Evolutionary conservation across 2,329 filamentous ascomycete species (phyloP).

Genomic region (Cephalotrichum gorgonifer): DNA sequence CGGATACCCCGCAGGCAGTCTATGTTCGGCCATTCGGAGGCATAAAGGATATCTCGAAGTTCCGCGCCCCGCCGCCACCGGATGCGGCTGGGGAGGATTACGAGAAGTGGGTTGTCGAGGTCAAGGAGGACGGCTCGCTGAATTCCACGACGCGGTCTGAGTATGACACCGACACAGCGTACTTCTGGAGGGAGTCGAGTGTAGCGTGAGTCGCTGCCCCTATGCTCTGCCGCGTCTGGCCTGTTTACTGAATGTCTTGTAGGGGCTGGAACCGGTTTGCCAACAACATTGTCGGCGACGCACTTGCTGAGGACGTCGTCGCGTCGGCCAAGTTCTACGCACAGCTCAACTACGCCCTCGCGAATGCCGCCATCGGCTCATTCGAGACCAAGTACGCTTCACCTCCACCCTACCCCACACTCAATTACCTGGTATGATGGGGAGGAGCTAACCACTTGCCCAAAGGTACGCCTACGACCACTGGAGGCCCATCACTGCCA

Average conservation of each 20-base stretch:
- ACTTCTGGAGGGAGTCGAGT: constrained; percentile 9
- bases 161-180: constrained; percentile 8
- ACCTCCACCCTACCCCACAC: neutral
- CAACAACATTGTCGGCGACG: constrained; percentile 5
- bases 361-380: constrained; percentile 7
- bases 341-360: constrained; percentile 9
- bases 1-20: constrained; percentile 6
- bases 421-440: neutral
- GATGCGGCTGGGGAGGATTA: constrained; percentile 3
- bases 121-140: constrained; percentile 3
- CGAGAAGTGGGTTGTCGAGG: constrained; percentile 5
- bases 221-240: no score
- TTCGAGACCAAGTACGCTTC: constrained; percentile 8
- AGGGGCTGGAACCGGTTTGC: constrained; percentile 9
- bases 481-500: constrained; percentile 8
- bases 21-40: constrained; percentile 8
- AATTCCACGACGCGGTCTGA: constrained; percentile 5
- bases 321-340: constrained; percentile 9
- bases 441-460: neutral
- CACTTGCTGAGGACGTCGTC: constrained; percentile 4
- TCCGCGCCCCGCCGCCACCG: constrained; percentile 7
- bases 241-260: neutral
- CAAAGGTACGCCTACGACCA: constrained; percentile 4
- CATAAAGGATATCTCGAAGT: constrained; percentile 5
- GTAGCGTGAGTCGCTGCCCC: constrained; percentile 4